phyloP scores from a whole-genome alignment of 169 alveolate species.

The Perkinsus olseni region DNA sequence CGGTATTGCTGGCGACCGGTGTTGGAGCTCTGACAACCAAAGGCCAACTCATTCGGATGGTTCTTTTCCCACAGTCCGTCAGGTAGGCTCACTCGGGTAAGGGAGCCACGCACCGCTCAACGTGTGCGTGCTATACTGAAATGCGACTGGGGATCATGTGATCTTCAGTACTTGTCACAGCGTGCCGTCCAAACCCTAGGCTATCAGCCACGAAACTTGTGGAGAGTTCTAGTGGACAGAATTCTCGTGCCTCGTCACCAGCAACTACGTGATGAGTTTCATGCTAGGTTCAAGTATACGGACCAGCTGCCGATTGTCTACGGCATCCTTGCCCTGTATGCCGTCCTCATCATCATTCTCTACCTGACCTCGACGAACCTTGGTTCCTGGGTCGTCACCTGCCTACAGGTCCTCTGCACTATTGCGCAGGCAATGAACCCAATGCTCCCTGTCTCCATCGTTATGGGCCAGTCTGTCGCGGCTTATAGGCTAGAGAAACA shows the following conservation, averaged over 20 bases:
- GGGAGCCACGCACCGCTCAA: no score
- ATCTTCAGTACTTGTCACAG: no score
- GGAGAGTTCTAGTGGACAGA: no score
- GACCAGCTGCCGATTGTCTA: background rate
- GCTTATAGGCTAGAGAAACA: background rate
- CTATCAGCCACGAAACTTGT: no score
- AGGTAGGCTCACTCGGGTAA: background rate
- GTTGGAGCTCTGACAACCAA: slow-evolving; percentile 1
- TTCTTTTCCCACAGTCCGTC: slow-evolving; percentile 1
- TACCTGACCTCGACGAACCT: background rate
- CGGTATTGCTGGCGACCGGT: slow-evolving; percentile 6
- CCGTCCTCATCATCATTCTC: background rate
- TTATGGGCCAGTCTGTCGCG: no score
- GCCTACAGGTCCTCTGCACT: background rate
- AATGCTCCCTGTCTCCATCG: background rate
- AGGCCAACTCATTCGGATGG: slow-evolving; percentile 1
- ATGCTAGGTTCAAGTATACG: background rate
- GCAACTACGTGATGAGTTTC: background rate
- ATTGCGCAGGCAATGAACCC: background rate
- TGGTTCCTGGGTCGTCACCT: no score
- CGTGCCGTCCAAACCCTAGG: no score
- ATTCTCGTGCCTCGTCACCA: background rate
- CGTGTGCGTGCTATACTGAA: no score
- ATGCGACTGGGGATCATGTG: no score
- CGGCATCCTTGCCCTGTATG: background rate